Evolutionary conservation across 345 rosid species (phyloP), one percentile per base, ranked within the genome.

Genomic region (Boechera retrofracta): DNA sequence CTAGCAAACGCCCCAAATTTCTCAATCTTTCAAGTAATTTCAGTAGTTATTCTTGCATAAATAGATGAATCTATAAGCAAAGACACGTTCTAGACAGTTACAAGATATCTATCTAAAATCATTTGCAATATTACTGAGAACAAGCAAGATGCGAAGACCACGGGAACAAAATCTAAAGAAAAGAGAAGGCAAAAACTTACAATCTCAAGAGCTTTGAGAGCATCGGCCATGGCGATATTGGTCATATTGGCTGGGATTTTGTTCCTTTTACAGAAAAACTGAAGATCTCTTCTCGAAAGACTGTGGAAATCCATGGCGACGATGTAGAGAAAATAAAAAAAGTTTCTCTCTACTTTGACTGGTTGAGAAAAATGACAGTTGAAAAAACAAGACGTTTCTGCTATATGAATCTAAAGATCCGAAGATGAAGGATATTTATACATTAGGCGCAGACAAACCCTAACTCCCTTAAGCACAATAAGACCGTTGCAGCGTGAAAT

Each of bases 231-330:
- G 85, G 96, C 97, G 45, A 87, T 71, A 68, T 95, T 95, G 80
- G 99, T 91, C 56, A 82, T 76, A 75, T 93, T 93, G 13, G 97
- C 99, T 0, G 97, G 87, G 80, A 96, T 96, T 82, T 87, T 87
- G 91, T 96, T 93, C 83, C 28, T 86, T 89, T 95, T 95, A 88
- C 97, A 95, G 71, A 95, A 93, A 70, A 86, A 79, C 73, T 95
- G 99, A 72, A 95, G 94, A 62, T 93, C 94, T 80, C 83, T 93
- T 90, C 99, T 88, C 2, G 89, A 10, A 57, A 90, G 89, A 55
- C 84, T 62, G 62, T 85, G 79, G 80, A 93, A 95, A 83, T 93
- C 99, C 98, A 94, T 94, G 15, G 71, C 64, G 16, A 52, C 8
- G 36, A 63, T 9, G 15, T 39, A n/a, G 73, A 33, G 52, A 42